phyloP scores from a whole-genome alignment of 1,284 basidiomycete genomes.

The Heterobasidion occidentale region DNA sequence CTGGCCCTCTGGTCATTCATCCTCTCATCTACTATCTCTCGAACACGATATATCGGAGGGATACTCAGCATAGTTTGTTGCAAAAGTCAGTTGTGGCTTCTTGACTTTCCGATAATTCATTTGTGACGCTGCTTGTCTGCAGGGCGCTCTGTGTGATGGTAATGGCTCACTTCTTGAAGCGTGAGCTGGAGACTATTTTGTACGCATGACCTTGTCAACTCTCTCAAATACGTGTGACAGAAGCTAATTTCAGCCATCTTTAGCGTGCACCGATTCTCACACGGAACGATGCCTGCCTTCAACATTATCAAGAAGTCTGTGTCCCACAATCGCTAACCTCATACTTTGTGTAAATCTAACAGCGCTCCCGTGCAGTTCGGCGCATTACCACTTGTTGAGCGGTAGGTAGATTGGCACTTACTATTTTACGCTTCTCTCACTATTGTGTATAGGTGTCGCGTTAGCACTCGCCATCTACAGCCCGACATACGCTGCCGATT shows the following conservation, averaged over 20 bases:
- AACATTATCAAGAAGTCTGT: constrained; percentile 90
- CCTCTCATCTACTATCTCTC: constrained; percentile 79
- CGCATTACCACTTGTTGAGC: constrained; percentile 82
- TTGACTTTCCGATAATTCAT: background rate
- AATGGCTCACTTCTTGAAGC: constrained; percentile 86
- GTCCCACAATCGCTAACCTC: background rate
- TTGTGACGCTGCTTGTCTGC: background rate
- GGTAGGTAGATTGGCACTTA: constrained; percentile 31
- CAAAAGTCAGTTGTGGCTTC: constrained; percentile 54
- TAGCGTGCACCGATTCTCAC: constrained; percentile 90
- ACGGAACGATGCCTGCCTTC: constrained; percentile 85
- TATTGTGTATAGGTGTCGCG: constrained; percentile 41
- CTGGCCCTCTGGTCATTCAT: constrained; percentile 88
- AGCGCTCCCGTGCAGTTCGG: constrained; percentile 48
- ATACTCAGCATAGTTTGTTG: constrained; percentile 66
- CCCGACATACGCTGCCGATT: constrained; percentile 54
- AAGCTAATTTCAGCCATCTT: background rate
- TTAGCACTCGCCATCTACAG: constrained; percentile 80
- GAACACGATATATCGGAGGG: constrained; percentile 56
- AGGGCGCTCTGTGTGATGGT: constrained; percentile 79
- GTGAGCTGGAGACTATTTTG: constrained; percentile 93
- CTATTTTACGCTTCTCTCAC: constrained; percentile 2
- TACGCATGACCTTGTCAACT: constrained; percentile 22
- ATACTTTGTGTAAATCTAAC: background rate
- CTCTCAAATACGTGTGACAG: too few species aligned